Evolutionary conservation across 495 filamentous ascomycete genomes (phyloP), one percentile per base, ranked within the genome.

Genomic region (Aspergillus wentii): DNA sequence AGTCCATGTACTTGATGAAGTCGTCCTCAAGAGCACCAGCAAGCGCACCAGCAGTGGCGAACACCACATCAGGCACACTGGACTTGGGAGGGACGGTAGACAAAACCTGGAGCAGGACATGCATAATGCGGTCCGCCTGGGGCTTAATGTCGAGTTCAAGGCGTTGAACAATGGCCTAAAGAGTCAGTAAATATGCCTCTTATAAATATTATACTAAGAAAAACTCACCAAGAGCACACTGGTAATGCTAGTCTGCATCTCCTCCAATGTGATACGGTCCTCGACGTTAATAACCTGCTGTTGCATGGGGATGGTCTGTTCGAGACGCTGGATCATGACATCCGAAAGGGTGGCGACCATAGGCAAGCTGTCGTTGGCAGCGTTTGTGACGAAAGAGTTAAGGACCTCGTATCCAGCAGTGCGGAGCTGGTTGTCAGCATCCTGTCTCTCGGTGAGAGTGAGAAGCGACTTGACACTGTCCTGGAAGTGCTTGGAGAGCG

Each of bases 361-460:
- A 10, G 70, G 64, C 35, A 97, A 71, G 62, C 82, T 92, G 49
- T 94, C 88, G 37, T 83, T 83, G 13, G 90, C 94, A 44, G 90
- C 76, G 57, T 88, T 92, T 39, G 81, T 80, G 33, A 97, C 86
- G 51, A 96, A 97, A 0, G 86, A 80, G 63, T 90, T 94, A 22
- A 98, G 75, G 28, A 98, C 92, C 60, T 98, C 92, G 49, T 98
- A 98, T n/a, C 91, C 90, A 32, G 92, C 94, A 44, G 92, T 97
- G 35, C 92, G 85, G n/a, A 97, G 81, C 52, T 89, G 78, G 45
- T 88, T 87, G 49, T 98, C 94, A n/a, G 79, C 74, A 57, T 88
- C 87, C 46, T 74, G 64, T 51, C 77, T 74, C 54, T 89, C 88
- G 6, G 92, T 98, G 16, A 94, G 83, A 15, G 82, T 66, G 31